Evolutionary conservation across 352 stramenopile species (phyloP).

Genomic region (Globisporangium okanoganense): DNA sequence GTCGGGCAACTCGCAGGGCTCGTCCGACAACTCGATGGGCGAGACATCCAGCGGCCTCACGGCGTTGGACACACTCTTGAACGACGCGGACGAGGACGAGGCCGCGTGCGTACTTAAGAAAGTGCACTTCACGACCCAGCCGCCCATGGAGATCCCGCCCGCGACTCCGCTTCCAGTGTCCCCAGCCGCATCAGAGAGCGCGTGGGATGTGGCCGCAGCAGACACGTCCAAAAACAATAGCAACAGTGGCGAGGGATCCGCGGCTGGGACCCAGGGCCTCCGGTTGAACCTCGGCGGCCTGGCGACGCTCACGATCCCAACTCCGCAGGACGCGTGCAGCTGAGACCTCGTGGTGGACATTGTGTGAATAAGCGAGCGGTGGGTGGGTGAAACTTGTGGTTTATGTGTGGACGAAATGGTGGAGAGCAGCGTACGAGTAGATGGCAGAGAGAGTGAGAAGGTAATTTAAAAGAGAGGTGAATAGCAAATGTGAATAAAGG

Average conservation of each 20-base stretch:
- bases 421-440: slow-evolving; percentile 3
- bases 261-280: not conserved
- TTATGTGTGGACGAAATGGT: not conserved
- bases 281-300: slow-evolving; percentile 1
- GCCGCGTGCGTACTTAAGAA: slow-evolving; percentile 6
- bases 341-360: not conserved
- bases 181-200: not conserved
- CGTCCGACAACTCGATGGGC: slow-evolving; percentile 39
- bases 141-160: slow-evolving; percentile 19
- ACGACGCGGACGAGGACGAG: slow-evolving; percentile 7
- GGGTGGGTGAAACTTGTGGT: not conserved
- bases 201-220: not conserved
- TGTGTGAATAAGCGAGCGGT: not conserved
- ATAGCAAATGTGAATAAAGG: not conserved
- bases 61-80: not conserved
- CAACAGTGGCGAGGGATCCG: not conserved
- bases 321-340: slow-evolving; percentile 6
- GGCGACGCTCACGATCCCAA: slow-evolving; percentile 12
- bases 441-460: not conserved
- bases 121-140: slow-evolving; percentile 20
- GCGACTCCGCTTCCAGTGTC: not conserved
- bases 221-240: not conserved
- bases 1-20: slow-evolving; percentile 50
- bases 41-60: slow-evolving; percentile 5
- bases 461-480: slow-evolving; percentile 8